phyloP scores from a whole-genome alignment of 2,329 filamentous ascomycete species.

The Chalara sp. region DNA sequence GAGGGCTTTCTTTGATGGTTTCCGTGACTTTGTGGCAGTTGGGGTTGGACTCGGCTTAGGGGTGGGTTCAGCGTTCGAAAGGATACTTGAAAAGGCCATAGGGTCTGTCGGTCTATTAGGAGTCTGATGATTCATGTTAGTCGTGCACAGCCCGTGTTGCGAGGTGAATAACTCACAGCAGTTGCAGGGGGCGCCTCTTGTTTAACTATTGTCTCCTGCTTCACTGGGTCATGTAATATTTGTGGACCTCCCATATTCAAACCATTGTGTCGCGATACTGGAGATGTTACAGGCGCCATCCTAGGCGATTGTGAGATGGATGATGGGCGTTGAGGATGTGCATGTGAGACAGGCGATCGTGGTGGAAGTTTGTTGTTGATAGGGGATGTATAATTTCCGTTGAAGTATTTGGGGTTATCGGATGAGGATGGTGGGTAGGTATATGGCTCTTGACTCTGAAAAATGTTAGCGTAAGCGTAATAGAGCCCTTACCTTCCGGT shows the following conservation, averaged over 20 bases:
- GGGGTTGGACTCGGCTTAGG: slow-evolving; percentile 37
- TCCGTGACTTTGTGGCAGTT: slow-evolving; percentile 21
- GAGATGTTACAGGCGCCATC: slow-evolving; percentile 38
- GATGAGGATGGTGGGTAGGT: slow-evolving; percentile 33
- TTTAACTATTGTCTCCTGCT: slow-evolving; percentile 8
- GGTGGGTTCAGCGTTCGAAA: slow-evolving; percentile 70
- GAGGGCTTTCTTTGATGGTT: slow-evolving; percentile 15
- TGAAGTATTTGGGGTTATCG: slow-evolving; percentile 43
- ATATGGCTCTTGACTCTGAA: slow-evolving; percentile 45
- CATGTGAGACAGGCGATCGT: slow-evolving; percentile 43
- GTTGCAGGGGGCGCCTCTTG: slow-evolving; percentile 15
- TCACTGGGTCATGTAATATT: neutral
- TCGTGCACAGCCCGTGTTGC: neutral
- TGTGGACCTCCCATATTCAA: slow-evolving; percentile 23
- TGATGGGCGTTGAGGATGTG: slow-evolving; percentile 29
- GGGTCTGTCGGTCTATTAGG: slow-evolving; percentile 72
- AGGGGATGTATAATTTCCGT: slow-evolving; percentile 43
- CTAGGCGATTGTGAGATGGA: slow-evolving; percentile 24
- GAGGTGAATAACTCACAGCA: slow-evolving; percentile 17
- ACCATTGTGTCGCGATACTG: slow-evolving; percentile 38
- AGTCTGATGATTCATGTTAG: slow-evolving; percentile 40
- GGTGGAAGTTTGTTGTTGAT: slow-evolving; percentile 37
- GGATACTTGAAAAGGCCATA: slow-evolving; percentile 94
- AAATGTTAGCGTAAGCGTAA: slow-evolving; percentile 2
- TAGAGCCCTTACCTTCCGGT: too few relatives aligned